phyloP scores from a whole-genome alignment of 2,329 filamentous ascomycete species.

The Dothidotthia symphoricarpi region DNA sequence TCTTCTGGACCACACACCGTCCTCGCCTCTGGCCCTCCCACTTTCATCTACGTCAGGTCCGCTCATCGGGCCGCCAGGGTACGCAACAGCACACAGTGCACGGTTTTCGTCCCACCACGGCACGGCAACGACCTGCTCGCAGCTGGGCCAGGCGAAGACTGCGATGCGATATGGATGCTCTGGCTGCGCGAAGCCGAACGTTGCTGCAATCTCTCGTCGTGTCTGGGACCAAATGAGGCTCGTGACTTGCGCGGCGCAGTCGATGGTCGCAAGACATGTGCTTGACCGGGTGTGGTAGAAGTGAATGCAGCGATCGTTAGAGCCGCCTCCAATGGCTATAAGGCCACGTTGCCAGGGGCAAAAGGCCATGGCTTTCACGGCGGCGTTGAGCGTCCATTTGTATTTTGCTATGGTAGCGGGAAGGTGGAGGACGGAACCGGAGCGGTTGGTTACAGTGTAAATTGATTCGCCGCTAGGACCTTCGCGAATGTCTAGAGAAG shows the following conservation, averaged over 20 bases:
- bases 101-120: constrained; percentile 78
- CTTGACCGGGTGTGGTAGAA: constrained; percentile 90
- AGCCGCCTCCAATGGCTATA: constrained; percentile 86
- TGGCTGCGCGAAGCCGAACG: constrained; percentile 89
- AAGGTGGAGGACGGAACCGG: constrained; percentile 46
- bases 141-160: constrained; percentile 92
- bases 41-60: constrained; percentile 5
- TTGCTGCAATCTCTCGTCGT: constrained; percentile 83
- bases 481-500: constrained; percentile 24
- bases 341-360: constrained; percentile 89
- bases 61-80: constrained; percentile 63
- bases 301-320: constrained; percentile 91
- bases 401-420: constrained; percentile 62
- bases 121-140: constrained; percentile 78
- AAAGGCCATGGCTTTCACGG: constrained; percentile 95
- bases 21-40: constrained; percentile 47
- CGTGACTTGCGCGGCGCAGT: constrained; percentile 90
- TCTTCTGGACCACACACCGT: constrained; percentile 55
- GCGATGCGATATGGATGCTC: constrained; percentile 87
- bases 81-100: constrained; percentile 84
- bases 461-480: constrained; percentile 33
- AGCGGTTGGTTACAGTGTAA: constrained; percentile 35
- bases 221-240: constrained; percentile 86
- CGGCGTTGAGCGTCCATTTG: constrained; percentile 75
- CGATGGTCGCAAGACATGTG: constrained; percentile 81